Evolutionary conservation across 495 filamentous ascomycete species (phyloP).

Genomic region (Hypoxylon intermedium): DNA sequence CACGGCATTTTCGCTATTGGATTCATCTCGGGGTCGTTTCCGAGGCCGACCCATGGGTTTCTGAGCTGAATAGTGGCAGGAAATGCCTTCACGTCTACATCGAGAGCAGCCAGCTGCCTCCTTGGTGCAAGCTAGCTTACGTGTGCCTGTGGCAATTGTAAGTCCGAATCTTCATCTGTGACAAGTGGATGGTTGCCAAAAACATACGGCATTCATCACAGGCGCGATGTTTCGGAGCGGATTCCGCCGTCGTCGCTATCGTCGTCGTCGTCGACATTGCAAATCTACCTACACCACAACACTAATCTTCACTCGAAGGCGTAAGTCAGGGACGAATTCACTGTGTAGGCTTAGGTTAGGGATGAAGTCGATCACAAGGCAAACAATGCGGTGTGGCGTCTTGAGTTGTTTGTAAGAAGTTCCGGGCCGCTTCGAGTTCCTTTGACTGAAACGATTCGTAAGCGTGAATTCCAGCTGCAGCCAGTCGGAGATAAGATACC

Average conservation of each 20-base stretch:
- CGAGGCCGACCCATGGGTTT: constrained; percentile 69
- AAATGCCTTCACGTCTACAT: constrained; percentile 60
- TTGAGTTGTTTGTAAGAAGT: no score
- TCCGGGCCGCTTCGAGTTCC: no score
- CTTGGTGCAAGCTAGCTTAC: constrained; percentile 69
- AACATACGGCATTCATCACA: constrained; percentile 71
- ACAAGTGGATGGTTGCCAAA: constrained; percentile 11
- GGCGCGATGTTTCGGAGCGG: constrained; percentile 56
- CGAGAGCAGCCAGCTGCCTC: constrained; percentile 62
- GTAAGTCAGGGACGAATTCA: neutral
- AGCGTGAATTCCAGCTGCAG: constrained; percentile 7
- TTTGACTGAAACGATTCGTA: constrained; percentile 22
- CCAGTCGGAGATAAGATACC: constrained; percentile 2
- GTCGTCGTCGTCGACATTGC: constrained; percentile 21
- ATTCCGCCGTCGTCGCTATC: constrained; percentile 5
- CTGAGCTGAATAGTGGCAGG: constrained; percentile 65
- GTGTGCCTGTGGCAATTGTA: constrained; percentile 52
- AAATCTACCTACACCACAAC: neutral
- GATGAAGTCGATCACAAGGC: no score
- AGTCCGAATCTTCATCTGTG: constrained; percentile 26
- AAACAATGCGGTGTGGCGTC: no score
- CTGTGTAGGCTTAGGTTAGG: no score
- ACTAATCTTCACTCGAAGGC: neutral
- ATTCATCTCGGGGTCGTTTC: constrained; percentile 58
- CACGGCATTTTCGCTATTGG: constrained; percentile 19